Evolutionary conservation across 805 yeast species (phyloP), one percentile per base, ranked within the genome.

Genomic region (Saccharomycopsis sp.): DNA sequence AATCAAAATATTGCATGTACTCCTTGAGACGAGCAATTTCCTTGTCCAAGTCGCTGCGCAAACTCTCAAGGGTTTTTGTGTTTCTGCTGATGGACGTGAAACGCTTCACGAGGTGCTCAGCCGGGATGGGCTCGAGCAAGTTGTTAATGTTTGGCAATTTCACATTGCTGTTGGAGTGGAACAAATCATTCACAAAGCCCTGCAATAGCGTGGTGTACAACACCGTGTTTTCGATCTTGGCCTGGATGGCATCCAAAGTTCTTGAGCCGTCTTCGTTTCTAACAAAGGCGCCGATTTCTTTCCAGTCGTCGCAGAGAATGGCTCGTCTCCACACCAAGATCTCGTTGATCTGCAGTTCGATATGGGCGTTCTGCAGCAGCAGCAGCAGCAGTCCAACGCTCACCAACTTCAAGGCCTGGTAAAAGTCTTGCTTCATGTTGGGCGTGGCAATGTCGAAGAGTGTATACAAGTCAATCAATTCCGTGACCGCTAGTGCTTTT

Each of bases 271-370:
- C n/a, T n/a, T n/a, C n/a, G n/a, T n/a, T n/a, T 36, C 64, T 59
- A 4, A 61, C 52, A 25, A 56, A 45, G 4, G 58, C 54, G 10
- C 37, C 34, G 12, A 73, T 56, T 15, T 56, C 52, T 5, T 54
- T 46, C 80, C 83, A 75, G 48, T 73, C 65, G 48, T 79, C 81
- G 46, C 50, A 57, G 35, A 62, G 58, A 17, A 82, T 57, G 34
- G 80, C 63, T 47, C 87, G 63, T 48, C 72, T 65, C 86, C 88
- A 81, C 0, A 78, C 58, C 6, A 65, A 48, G 6, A 59, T 57
- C 33, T 60, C 64, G 34, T 58, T 59, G 18, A 60, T 54, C 2
- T 43, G 48, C 43, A 64, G 68, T 38, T n/a, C n/a, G n/a, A n/a
- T n/a, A n/a, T n/a, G n/a, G n/a, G n/a, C n/a, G n/a, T n/a, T n/a